Evolutionary conservation across 2,329 filamentous ascomycete species (phyloP).

Genomic region (Botrytis elliptica): DNA sequence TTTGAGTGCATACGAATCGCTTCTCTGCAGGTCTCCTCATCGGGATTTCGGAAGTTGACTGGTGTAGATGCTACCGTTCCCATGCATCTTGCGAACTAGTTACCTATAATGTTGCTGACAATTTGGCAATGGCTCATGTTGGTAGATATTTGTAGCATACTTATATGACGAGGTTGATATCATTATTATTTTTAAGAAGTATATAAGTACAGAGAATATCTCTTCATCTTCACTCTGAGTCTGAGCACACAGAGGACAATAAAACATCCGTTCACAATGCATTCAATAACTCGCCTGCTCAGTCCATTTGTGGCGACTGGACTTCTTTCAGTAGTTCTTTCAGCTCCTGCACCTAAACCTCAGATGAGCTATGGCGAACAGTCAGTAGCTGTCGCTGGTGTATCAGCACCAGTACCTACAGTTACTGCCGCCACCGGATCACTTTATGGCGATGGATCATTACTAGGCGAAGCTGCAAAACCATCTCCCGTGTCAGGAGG

Average conservation of each 20-base stretch:
- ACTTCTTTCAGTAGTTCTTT: slow-evolving; percentile 23
- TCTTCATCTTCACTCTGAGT: not conserved
- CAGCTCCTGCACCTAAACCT: slow-evolving; percentile 24
- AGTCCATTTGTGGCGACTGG: slow-evolving; percentile 20
- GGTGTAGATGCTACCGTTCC: not conserved
- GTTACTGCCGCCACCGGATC: slow-evolving; percentile 43
- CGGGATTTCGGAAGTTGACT: not conserved
- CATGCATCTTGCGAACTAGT: not conserved
- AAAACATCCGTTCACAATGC: not conserved
- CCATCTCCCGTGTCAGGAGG: slow-evolving; percentile 42
- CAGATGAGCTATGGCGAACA: slow-evolving; percentile 46
- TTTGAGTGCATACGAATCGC: not conserved
- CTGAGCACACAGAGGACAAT: not conserved
- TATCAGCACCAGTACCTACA: slow-evolving; percentile 43
- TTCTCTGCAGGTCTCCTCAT: not conserved
- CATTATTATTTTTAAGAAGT: not conserved
- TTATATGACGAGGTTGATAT: not conserved
- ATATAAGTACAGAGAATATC: not conserved
- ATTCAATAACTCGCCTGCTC: slow-evolving; percentile 8
- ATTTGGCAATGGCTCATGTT: not conserved
- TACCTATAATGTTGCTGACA: not conserved
- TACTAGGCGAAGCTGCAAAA: slow-evolving; percentile 45
- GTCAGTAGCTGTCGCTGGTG: slow-evolving; percentile 44
- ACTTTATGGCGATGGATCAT: slow-evolving; percentile 43
- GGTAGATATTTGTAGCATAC: not conserved